Base-by-base conservation (phyloP, 1,284 basidiomycete genomes). In the Pseudozyma thailandica region DNA sequence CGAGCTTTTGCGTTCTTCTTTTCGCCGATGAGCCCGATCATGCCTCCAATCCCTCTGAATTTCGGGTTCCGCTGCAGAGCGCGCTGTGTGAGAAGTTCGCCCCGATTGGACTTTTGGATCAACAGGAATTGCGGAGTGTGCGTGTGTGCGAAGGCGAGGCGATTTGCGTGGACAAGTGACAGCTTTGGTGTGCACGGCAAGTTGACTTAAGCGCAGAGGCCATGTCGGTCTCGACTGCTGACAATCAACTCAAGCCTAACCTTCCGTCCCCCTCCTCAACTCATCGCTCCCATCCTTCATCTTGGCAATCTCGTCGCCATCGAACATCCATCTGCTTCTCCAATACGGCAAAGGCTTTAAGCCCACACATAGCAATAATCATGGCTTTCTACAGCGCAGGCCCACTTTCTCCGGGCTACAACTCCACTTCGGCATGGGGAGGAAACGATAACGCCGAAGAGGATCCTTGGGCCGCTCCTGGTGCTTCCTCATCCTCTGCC, bases 351-450 rank as follows among this genome's bases (percentile, higher is more conserved):
- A 12, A 21, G 9, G 8, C 39, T 23, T 21, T 10, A 13, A 41
- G 18, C 5, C 20, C 21, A 10, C 39, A 28, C 20, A n/a, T n/a
- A n/a, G n/a, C 20, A 37, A 35, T 35, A 35, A 35, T 30, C 25
- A 72, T 72, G 70, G 70, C 70, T 13, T 72, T 68, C 57, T 72
- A 72, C 50, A 60, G 52, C 47, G 60, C 63, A 39, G 70, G 70
- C 16, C 70, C 70, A 15, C 57, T 72, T 30, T 68, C 70, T 1
- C 70, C 70, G 16, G 59, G 70, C 41, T 69, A 72, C 50, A 63
- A 60, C 41, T 53, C 70, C 46, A 64, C 70, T 35, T 60, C 62
- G 50, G 69, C 69, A 9, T 72, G 70, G 70, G 70, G 64, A 35
- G 70, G 64, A 50, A 62, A 51, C 52, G 70, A 72, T 35, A 62